These are phyloP conservation scores for Achlya hypogyna DNA, from an alignment of 352 stramenopile species.

Conservation along the genomic window DNA sequence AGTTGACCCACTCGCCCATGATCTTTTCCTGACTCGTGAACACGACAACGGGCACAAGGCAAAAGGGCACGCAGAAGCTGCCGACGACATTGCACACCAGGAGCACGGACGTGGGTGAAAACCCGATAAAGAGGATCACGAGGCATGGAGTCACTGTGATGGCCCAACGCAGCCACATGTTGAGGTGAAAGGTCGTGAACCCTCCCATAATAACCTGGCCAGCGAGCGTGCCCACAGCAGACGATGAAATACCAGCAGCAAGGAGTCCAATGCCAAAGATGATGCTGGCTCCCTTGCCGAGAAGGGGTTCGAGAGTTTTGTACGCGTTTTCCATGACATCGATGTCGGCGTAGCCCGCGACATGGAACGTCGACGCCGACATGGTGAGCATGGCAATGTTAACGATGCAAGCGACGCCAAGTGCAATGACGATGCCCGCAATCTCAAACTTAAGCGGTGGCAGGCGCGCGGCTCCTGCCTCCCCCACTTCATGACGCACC, in stretches of 20 bases:
- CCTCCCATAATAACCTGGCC: conserved; percentile 28
- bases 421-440: conserved; percentile 19
- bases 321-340: conserved; percentile 21
- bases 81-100: background rate
- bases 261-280: conserved; percentile 25
- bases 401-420: conserved; percentile 22
- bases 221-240: conserved; percentile 22
- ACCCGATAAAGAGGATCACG: background rate
- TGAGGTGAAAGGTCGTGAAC: conserved; percentile 22
- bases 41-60: background rate
- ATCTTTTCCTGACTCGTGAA: background rate
- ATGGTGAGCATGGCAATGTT: conserved; percentile 27
- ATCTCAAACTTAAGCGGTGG: background rate
- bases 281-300: conserved; percentile 19
- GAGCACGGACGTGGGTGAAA: background rate
- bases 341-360: background rate
- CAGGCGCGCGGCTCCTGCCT: background rate
- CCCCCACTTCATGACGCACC: background rate
- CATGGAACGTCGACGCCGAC: conserved; percentile 23
- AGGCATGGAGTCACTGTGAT: conserved; percentile 13
- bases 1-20: conserved; percentile 1
- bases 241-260: conserved; percentile 19
- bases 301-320: conserved; percentile 18
- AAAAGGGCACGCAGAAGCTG: conserved; percentile 4
- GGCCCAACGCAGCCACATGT: conserved; percentile 8